Base-by-base conservation (phyloP, 2,329 filamentous ascomycete species). In the Exophiala xenobiotica region DNA sequence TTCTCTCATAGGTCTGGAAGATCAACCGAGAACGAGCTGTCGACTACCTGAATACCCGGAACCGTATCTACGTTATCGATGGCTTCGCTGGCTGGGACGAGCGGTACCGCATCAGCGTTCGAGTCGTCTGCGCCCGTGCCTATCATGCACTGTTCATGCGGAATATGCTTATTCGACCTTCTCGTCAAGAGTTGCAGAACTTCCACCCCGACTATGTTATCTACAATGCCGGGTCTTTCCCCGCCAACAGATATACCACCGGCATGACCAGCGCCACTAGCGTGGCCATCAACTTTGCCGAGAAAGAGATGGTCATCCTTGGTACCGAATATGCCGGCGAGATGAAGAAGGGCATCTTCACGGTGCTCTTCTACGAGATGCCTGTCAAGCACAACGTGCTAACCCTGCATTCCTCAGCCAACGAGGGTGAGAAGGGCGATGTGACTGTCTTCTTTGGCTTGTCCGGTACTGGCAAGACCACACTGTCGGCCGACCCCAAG, bases 131-230 rank as follows among this genome's bases (percentile, higher is more conserved):
- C 78, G 93, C 93, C 63, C 91, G 93, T 70, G 93, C 93, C 74
- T 99, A 99, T 82, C 93, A 99, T 82, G 93, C 93, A 58, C 84
- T 99, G 61, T 99, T 99, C 85, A 99, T 99, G 93, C 89, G 91
- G 70, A 99, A 99, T 82, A 99, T 99, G 93, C 87, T 99, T 69
- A 99, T 99, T 79, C 88, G 93, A 64, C 93, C 93, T 59, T 79
- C 85, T 46, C 83, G 82, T 59, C 88, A 95, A 75, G 91, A 99
- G 79, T 86, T 99, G 49, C 87, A 96, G 78, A 83, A 90, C 76
- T 99, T 99, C 84, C 89, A 96, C 74, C 93, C 93, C 65, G 92
- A 99, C 80, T 99, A 99, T 80, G 92, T 92, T 67, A 97, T 99
- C 78, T 99, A 99, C 87, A 99, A 99, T 72, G 93, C 91, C 58